These are phyloP conservation scores for Kwoniella heveanensis DNA, from an alignment of 768 basidiomycete species.

Conservation along the genomic window DNA sequence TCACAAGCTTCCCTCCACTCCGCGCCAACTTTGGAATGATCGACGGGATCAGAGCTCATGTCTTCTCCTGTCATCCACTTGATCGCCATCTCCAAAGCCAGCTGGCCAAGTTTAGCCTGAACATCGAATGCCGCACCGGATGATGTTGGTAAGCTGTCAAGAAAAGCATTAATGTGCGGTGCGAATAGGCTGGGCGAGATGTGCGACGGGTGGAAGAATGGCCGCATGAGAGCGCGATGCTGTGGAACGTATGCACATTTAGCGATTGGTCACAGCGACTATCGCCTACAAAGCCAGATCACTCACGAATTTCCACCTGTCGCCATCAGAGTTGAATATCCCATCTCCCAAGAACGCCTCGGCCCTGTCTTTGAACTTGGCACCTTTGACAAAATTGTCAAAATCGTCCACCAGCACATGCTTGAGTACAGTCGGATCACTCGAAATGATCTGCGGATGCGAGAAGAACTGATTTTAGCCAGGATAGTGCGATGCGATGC, in stretches of 20 bases:
- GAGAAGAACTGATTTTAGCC: too few species aligned
- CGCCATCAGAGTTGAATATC: conserved; percentile 55
- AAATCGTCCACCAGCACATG: conserved; percentile 44
- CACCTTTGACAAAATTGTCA: conserved; percentile 50
- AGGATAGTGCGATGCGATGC: too few species aligned
- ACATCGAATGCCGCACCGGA: conserved; percentile 35
- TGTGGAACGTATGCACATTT: conserved; percentile 11
- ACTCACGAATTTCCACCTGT: conserved; percentile 49
- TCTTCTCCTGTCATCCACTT: conserved; percentile 47
- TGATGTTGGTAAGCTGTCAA: conserved; percentile 21
- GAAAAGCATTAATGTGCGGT: conserved; percentile 26
- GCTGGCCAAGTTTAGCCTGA: conserved; percentile 30
- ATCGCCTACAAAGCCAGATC: too few species aligned
- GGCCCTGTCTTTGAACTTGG: conserved; percentile 43
- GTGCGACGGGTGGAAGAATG: conserved; percentile 48
- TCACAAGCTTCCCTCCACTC: conserved; percentile 21
- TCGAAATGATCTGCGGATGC: conserved; percentile 41
- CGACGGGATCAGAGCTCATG: background rate
- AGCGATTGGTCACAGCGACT: background rate
- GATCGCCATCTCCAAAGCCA: conserved; percentile 42
- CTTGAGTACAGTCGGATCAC: conserved; percentile 40
- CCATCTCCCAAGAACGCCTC: conserved; percentile 52
- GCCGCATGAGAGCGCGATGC: conserved; percentile 49
- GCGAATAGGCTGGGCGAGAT: conserved; percentile 39
- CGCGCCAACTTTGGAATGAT: background rate